These are phyloP conservation scores for Avena insularis DNA, from an alignment of 176 grass and related monocot species.

Conservation along the genomic window DNA sequence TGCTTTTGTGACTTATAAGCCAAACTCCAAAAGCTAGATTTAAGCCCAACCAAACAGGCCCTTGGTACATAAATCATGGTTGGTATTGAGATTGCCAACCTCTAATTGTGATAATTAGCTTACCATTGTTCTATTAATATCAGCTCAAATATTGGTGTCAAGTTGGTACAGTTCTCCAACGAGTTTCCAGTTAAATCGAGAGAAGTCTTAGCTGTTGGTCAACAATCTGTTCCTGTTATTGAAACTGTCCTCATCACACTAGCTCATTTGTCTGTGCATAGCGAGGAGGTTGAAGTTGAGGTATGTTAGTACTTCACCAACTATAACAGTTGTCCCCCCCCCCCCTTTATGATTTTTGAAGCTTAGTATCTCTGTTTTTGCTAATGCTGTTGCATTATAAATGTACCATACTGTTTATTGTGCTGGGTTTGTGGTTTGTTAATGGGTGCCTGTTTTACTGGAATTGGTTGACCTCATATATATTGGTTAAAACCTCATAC, in stretches of 20 bases:
- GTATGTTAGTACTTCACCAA: constrained; percentile 38
- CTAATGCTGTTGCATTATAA: neutral
- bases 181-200: constrained; percentile 64
- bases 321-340: too few species aligned
- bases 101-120: constrained; percentile 8
- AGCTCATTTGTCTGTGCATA: constrained; percentile 75
- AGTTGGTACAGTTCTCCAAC: constrained; percentile 76
- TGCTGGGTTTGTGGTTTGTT: constrained; percentile 25
- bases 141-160: constrained; percentile 78
- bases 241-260: constrained; percentile 89
- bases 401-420: constrained; percentile 9
- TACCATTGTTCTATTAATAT: constrained; percentile 37
- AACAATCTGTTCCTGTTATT: constrained; percentile 51
- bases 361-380: neutral
- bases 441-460: neutral
- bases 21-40: too few species aligned
- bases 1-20: too few species aligned
- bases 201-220: constrained; percentile 72
- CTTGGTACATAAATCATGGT: constrained; percentile 27
- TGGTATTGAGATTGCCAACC: constrained; percentile 15
- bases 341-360: neutral
- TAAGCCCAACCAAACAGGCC: too few species aligned
- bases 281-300: constrained; percentile 91
- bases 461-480: neutral
- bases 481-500: neutral